Base-by-base conservation (phyloP, 2,329 filamentous ascomycete species). In the Ceratocystis diversiconidia region DNA sequence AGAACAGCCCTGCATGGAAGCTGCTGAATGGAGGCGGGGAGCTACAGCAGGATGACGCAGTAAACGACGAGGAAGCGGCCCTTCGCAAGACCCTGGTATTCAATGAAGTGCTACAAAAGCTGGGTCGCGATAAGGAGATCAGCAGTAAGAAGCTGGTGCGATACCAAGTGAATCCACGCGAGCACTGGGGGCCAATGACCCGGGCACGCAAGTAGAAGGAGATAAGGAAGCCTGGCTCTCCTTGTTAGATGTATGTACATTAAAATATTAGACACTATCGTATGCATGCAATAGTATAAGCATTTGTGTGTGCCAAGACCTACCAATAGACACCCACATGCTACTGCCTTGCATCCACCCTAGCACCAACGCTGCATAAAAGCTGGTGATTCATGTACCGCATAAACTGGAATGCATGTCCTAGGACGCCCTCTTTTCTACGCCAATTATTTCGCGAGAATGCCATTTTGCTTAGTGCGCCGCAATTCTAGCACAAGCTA, bases 111-210 rank as follows among this genome's bases (percentile, higher is more conserved):
- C 79, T 96, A 12, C 91, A 90, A 74, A 74, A 79, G 65, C 79
- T 96, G 12, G 92, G 92, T 0, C 86, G 80, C 70, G 63, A 67
- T 46, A 22, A 59, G 12, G 86, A 90, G 67, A 82, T 79, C 68
- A 81, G 83, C 64, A 80, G 78, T 67, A 86, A 83, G 73, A 87
- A 86, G 69, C 79, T 95, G 59, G 85, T 95, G 64, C 81, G 92
- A 69, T 99, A 96, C 75, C 94, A 96, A 77, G 77, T 86, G 68
- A 97, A 97, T 73, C 94, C 94, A 59, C 80, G 87, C 67, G 86
- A 90, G 72, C 94, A 97, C 74, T 99, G 94, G 94, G 94, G 94
- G 0, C 94, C 94, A 0, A 85, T 95, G 84, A 79, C 76, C 63
- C 78, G 78, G 69, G 82, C 82, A 30, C 64, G 64, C 25, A 67